Conservation (phyloP, 2,329 filamentous ascomycete species). For the Chaetomiaceae sp. region DNA sequence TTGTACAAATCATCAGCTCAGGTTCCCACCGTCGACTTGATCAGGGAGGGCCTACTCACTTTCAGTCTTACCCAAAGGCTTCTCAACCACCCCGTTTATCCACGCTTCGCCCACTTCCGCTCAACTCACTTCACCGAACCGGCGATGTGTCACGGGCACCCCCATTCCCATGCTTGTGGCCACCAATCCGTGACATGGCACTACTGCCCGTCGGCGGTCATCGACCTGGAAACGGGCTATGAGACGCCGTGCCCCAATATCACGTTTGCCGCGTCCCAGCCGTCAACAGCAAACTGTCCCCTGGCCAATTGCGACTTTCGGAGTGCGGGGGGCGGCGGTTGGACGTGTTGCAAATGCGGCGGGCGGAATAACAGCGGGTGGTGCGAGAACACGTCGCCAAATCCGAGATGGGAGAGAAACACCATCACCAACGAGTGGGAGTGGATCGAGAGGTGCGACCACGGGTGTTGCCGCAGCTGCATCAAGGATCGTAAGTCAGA, state of each 20-base stretch:
- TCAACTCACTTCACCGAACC: neutral
- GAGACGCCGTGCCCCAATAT: conserved; percentile 47
- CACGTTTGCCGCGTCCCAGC: conserved; percentile 44
- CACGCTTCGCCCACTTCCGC: neutral
- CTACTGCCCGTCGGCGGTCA: conserved; percentile 47
- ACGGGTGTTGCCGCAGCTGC: conserved; percentile 50
- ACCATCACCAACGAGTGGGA: conserved; percentile 33
- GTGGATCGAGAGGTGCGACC: conserved; percentile 43
- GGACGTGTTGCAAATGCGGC: conserved; percentile 52
- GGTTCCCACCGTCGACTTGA: neutral
- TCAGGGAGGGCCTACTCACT: neutral
- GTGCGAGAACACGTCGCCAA: conserved; percentile 40
- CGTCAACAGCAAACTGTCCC: conserved; percentile 42
- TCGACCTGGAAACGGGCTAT: conserved; percentile 47
- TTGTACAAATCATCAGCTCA: neutral
- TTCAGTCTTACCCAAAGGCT: neutral
- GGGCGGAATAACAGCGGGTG: conserved; percentile 51
- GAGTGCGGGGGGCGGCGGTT: conserved; percentile 44
- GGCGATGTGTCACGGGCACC: conserved; percentile 52
- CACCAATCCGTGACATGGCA: conserved; percentile 54
- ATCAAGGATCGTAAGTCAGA: conserved; percentile 38
- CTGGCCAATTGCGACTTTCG: conserved; percentile 50
- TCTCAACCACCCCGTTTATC: neutral
- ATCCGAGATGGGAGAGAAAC: conserved; percentile 31
- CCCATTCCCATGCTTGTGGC: conserved; percentile 47